Evolutionary conservation across 495 filamentous ascomycete species (phyloP).

Genomic region (Evernia prunastri): DNA sequence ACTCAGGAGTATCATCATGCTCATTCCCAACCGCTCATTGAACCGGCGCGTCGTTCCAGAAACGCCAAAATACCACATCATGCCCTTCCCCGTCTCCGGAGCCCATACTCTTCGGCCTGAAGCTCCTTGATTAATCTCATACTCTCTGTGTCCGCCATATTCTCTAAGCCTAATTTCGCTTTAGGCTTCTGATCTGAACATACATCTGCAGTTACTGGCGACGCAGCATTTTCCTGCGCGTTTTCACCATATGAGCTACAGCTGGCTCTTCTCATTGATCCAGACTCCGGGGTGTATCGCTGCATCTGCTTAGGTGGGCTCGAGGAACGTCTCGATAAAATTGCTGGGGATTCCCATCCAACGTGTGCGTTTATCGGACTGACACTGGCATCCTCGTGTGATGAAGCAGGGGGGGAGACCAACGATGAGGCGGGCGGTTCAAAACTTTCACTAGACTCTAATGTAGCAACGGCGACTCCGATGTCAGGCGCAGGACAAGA

Average conservation of each 20-base stretch:
- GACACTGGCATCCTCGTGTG: conserved; percentile 43
- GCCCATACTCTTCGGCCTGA: conserved; percentile 53
- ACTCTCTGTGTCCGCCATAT: conserved; percentile 46
- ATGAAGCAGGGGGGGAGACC: conserved; percentile 48
- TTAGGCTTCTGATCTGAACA: conserved; percentile 6
- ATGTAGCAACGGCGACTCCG: background rate
- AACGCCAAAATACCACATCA: conserved; percentile 7
- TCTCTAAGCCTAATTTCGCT: conserved; percentile 23
- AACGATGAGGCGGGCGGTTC: conserved; percentile 34
- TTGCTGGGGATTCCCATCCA: conserved; percentile 35
- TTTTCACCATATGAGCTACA: conserved; percentile 25
- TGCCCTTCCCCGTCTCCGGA: conserved; percentile 40
- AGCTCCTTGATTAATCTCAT: conserved; percentile 51
- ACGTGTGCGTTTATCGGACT: conserved; percentile 27
- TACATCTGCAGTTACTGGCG: conserved; percentile 30
- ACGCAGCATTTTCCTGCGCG: conserved; percentile 29
- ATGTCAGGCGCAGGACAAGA: conserved; percentile 3
- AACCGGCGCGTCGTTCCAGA: background rate
- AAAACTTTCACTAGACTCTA: conserved; percentile 12
- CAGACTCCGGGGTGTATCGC: conserved; percentile 38
- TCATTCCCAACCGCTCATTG: background rate
- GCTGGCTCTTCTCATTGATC: conserved; percentile 28
- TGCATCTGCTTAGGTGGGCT: conserved; percentile 42
- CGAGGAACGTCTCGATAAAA: conserved; percentile 45
- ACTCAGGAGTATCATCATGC: background rate